A percentile compares a stretch with the other conserved stretches of the same genome.
Conservation (phyloP, 345 rosid species). For the Gynandropsis gynandra region DNA sequence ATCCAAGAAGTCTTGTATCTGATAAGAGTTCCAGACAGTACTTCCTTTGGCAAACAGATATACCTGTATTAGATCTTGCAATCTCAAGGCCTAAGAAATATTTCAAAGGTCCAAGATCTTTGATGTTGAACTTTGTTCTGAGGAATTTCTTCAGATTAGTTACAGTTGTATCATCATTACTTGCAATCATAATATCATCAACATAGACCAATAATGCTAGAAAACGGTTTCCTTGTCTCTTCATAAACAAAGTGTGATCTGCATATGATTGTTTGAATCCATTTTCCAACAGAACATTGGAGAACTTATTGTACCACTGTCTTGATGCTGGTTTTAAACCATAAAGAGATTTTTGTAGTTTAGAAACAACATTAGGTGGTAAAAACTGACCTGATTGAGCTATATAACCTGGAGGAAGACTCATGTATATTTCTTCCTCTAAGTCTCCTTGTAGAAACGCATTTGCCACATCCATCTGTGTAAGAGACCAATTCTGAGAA, state of each 20-base stretch:
- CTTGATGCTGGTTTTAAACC: not conserved
- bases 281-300: no score
- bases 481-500: not conserved
- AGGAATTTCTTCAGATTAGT: not conserved
- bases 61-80: no score
- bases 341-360: not conserved
- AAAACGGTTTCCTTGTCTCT: not conserved
- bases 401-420: not conserved
- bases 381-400: not conserved
- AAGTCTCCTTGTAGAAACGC: not conserved
- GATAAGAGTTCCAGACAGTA: no score
- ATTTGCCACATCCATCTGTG: not conserved
- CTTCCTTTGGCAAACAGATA: no score
- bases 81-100: no score
- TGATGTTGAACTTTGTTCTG: no score
- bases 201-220: not conserved
- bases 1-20: not conserved
- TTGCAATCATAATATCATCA: no score
- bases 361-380: not conserved
- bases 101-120: no score
- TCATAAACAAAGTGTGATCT: not conserved
- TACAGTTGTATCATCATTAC: not conserved
- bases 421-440: not conserved
- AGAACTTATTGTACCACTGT: not conserved
- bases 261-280: no score